Evolutionary conservation across 2,329 filamentous ascomycete genomes (phyloP).

Genomic region (Neonectria punicea): DNA sequence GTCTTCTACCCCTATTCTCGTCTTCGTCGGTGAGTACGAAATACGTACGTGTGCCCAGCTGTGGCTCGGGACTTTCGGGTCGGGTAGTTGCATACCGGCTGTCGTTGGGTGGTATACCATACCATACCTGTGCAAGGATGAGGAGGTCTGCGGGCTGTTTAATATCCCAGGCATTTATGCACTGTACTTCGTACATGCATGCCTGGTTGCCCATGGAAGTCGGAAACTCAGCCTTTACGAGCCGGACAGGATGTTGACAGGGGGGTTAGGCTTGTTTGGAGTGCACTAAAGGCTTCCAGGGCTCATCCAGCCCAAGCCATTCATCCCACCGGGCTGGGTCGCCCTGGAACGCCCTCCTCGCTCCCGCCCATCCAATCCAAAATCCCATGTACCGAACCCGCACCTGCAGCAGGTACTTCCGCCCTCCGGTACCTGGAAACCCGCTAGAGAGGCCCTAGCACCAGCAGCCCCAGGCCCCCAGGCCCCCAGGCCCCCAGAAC

Average conservation of each 20-base stretch:
- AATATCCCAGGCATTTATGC: background rate
- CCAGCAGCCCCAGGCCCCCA: background rate
- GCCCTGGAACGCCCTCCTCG: conserved; percentile 6
- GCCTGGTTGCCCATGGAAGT: conserved; percentile 2
- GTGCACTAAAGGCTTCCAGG: background rate
- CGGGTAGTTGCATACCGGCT: background rate
- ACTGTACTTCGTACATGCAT: background rate
- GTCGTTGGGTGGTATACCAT: background rate
- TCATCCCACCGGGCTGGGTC: conserved; percentile 8
- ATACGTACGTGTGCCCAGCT: background rate
- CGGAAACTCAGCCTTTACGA: background rate
- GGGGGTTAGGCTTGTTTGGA: background rate
- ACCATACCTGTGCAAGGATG: background rate
- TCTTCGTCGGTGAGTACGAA: conserved; percentile 1
- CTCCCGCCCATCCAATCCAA: background rate
- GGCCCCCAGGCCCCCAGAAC: conserved; percentile 7
- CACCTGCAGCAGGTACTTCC: background rate
- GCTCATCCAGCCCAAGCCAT: conserved; percentile 17
- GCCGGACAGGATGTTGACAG: background rate
- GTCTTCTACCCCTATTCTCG: conserved; percentile 16
- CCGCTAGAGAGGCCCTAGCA: background rate
- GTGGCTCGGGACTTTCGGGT: background rate
- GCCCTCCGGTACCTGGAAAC: conserved; percentile 4
- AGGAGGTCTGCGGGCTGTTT: background rate
- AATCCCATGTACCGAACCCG: background rate